These are phyloP conservation scores for Brasenia schreberi DNA, from an alignment of 164 flowering plant genomes.

Conservation along the genomic window DNA sequence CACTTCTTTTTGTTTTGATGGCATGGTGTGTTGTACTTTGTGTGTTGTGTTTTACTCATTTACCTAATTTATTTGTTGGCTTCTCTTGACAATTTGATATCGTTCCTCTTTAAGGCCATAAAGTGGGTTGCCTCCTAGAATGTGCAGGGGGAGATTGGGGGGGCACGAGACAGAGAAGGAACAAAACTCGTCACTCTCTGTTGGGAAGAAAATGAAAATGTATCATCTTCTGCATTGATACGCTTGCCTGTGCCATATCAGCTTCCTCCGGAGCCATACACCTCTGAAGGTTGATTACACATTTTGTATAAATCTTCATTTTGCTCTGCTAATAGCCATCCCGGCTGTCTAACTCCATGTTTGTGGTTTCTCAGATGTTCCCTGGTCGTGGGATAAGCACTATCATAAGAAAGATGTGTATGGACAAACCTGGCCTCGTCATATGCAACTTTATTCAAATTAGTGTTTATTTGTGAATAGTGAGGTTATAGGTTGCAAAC, in stretches of 20 bases:
- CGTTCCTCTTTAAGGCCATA: background rate
- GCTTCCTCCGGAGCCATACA: slow-evolving; percentile 75
- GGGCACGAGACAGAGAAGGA: background rate
- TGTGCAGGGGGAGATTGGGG: slow-evolving; percentile 13
- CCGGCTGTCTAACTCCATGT: background rate
- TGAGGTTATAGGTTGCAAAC: background rate
- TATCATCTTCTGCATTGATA: slow-evolving; percentile 31
- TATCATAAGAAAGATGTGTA: slow-evolving; percentile 74
- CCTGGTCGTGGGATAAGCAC: slow-evolving; percentile 94
- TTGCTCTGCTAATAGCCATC: background rate
- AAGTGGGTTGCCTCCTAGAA: background rate
- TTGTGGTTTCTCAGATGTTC: slow-evolving; percentile 46
- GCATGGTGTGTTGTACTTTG: background rate
- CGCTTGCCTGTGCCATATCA: slow-evolving; percentile 77
- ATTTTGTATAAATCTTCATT: background rate
- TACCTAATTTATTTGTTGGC: background rate
- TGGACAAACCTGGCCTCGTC: slow-evolving; percentile 82
- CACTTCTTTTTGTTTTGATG: background rate
- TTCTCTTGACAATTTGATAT: background rate
- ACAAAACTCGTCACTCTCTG: slow-evolving; percentile 52
- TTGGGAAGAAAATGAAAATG: slow-evolving; percentile 26
- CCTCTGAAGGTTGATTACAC: slow-evolving; percentile 50
- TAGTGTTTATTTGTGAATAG: background rate
- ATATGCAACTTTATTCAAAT: slow-evolving; percentile 8
- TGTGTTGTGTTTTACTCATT: background rate